phyloP scores from a whole-genome alignment of 257 asterid species.

The Lycium barbarum region DNA sequence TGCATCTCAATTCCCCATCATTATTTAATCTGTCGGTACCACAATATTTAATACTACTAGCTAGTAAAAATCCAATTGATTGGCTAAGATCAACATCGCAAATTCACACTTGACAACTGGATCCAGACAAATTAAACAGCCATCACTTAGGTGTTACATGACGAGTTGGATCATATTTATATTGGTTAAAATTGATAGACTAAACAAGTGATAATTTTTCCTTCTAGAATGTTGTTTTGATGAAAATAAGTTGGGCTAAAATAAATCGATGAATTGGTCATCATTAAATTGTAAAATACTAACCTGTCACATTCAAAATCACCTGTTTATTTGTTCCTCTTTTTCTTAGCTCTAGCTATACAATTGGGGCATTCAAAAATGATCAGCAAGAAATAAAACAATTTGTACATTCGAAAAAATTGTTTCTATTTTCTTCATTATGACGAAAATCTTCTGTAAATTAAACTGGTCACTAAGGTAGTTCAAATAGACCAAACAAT shows the following conservation, averaged over 20 bases:
- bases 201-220: not conserved
- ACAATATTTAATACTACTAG: not conserved
- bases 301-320: too few relatives aligned
- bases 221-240: too few relatives aligned
- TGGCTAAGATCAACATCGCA: not conserved
- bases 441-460: not conserved
- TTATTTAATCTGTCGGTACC: conserved; percentile 20
- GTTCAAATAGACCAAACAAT: not conserved
- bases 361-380: too few relatives aligned
- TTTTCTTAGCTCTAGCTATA: too few relatives aligned
- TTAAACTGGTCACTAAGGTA: not conserved
- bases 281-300: too few relatives aligned
- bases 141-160: not conserved
- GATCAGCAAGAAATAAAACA: too few relatives aligned
- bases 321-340: too few relatives aligned
- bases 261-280: too few relatives aligned
- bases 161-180: not conserved
- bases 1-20: not conserved
- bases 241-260: too few relatives aligned
- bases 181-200: not conserved
- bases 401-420: too few relatives aligned
- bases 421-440: too few relatives aligned
- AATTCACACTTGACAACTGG: conserved; percentile 16
- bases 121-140: not conserved
- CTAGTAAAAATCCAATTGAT: not conserved